Percentiles rank a stretch among this genome's conserved stretches.
These are phyloP conservation scores for Corylus avellana DNA, from an alignment of 306 rosid species.

Conservation along the genomic window DNA sequence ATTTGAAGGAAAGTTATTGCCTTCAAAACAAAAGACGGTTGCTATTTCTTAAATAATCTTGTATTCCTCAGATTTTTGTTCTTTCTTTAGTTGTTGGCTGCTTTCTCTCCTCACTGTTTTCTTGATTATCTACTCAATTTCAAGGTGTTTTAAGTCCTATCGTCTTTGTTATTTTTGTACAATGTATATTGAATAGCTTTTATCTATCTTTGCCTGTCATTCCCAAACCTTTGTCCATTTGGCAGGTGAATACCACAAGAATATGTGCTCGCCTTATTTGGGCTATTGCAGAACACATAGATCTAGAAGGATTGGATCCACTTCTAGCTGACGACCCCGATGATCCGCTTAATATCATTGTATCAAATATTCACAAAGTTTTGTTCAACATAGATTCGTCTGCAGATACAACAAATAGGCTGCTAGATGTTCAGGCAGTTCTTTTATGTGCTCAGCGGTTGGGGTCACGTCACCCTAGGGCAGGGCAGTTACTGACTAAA, in stretches of 20 bases:
- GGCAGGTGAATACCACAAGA: slow-evolving; percentile 91
- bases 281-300: slow-evolving; percentile 93
- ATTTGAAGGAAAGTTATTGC: background rate
- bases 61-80: background rate
- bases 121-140: background rate
- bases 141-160: background rate
- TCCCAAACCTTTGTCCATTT: slow-evolving; percentile 27
- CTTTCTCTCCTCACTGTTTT: background rate
- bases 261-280: slow-evolving; percentile 88
- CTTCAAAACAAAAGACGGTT: background rate
- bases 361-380: slow-evolving; percentile 82
- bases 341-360: slow-evolving; percentile 83
- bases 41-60: background rate
- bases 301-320: slow-evolving; percentile 96
- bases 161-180: background rate
- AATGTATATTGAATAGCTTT: background rate
- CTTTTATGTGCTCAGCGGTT: slow-evolving; percentile 85
- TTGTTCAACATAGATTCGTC: slow-evolving; percentile 73
- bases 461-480: slow-evolving; percentile 93
- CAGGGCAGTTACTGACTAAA: slow-evolving; percentile 81
- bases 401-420: slow-evolving; percentile 87
- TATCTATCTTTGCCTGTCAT: background rate
- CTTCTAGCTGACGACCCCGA: slow-evolving; percentile 99
- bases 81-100: background rate
- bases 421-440: slow-evolving; percentile 95